Evolutionary conservation across 306 rosid species (phyloP).

Genomic region (Cucurbita pepo): DNA sequence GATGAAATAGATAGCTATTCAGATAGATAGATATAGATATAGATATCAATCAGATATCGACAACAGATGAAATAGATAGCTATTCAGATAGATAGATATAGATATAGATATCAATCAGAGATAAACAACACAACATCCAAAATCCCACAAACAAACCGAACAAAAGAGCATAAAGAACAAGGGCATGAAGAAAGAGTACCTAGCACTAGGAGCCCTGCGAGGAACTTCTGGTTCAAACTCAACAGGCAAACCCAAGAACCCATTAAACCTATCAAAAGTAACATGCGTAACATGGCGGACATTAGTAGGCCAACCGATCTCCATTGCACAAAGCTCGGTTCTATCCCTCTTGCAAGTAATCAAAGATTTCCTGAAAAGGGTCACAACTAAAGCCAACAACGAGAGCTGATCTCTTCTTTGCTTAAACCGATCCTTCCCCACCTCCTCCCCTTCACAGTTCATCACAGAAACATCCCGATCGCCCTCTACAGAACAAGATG

Average conservation of each 20-base stretch:
- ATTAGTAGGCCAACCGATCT: slow-evolving; percentile 67
- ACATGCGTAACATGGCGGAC: slow-evolving; percentile 95
- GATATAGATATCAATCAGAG: not conserved
- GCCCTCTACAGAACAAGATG: slow-evolving; percentile 9
- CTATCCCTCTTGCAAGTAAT: slow-evolving; percentile 30
- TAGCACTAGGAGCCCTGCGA: slow-evolving; percentile 90
- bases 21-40: not conserved
- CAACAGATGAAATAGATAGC: not conserved
- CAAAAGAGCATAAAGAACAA: not conserved
- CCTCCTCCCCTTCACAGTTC: slow-evolving; percentile 14
- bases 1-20: not conserved
- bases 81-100: not conserved
- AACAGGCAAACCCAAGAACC: slow-evolving; percentile 89
- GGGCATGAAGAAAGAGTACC: slow-evolving; percentile 21
- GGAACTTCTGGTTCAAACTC: slow-evolving; percentile 83
- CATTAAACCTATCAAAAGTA: slow-evolving; percentile 82
- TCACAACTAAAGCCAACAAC: slow-evolving; percentile 31
- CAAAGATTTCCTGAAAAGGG: slow-evolving; percentile 52
- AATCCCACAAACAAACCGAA: not conserved
- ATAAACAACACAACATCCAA: not conserved
- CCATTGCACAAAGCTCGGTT: slow-evolving; percentile 38
- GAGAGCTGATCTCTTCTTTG: slow-evolving; percentile 33
- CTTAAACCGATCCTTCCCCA: slow-evolving; percentile 7
- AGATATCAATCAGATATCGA: not conserved
- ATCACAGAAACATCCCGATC: slow-evolving; percentile 11